phyloP scores from a whole-genome alignment of 371 early-diverging fungal genomes.

The Mucor irregularis region DNA sequence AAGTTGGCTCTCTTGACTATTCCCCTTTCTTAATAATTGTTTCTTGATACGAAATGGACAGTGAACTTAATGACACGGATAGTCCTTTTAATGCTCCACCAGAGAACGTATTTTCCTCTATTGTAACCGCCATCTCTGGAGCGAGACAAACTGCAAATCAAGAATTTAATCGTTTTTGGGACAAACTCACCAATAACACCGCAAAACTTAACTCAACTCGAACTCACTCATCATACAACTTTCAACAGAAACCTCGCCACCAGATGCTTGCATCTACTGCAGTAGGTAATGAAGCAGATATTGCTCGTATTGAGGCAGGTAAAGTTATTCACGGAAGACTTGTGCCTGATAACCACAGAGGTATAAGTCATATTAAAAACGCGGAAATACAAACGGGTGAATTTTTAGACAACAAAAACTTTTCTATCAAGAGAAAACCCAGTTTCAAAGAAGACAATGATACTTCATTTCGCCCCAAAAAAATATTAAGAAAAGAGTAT shows the following conservation, averaged over 20 bases:
- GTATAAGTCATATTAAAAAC: neutral
- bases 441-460: neutral
- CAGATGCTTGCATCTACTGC: too few relatives aligned
- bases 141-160: constrained; percentile 22
- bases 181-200: neutral
- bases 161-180: constrained; percentile 23
- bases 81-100: too few relatives aligned
- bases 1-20: too few relatives aligned
- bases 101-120: constrained; percentile 2
- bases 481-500: neutral
- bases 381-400: constrained; percentile 19
- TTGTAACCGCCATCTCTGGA: constrained; percentile 11
- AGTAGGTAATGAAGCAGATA: neutral
- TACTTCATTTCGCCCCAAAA: neutral
- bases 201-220: neutral
- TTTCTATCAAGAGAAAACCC: neutral
- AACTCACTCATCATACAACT: neutral
- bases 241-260: neutral
- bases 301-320: neutral
- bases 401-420: neutral
- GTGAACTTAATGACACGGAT: too few relatives aligned
- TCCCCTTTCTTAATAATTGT: too few relatives aligned
- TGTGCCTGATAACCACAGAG: constrained; percentile 7
- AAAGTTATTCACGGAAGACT: constrained; percentile 13
- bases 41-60: too few relatives aligned